phyloP scores from a whole-genome alignment of 371 early-diverging fungal genomes.

The Mucor plumbeus region DNA sequence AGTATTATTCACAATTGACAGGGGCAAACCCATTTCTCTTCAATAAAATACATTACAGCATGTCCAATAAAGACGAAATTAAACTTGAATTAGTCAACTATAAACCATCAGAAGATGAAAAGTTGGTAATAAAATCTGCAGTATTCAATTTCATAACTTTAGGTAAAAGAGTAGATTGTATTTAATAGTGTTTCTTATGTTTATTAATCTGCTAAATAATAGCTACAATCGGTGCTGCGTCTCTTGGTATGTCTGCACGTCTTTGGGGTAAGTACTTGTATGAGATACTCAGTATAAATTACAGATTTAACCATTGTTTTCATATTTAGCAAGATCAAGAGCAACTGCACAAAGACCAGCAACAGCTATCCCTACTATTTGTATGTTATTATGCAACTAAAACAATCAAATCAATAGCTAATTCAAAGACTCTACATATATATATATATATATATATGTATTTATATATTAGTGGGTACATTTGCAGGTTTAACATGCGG shows the following conservation, averaged over 20 bases:
- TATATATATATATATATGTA: no score
- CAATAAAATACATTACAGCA: background rate
- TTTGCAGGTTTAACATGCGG: slow-evolving; percentile 44
- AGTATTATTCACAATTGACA: background rate
- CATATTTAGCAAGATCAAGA: slow-evolving; percentile 23
- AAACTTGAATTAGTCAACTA: slow-evolving; percentile 37
- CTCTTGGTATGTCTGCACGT: slow-evolving; percentile 45
- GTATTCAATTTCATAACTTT: slow-evolving; percentile 42
- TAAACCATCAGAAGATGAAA: slow-evolving; percentile 37
- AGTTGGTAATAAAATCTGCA: slow-evolving; percentile 40
- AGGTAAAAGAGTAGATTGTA: slow-evolving; percentile 18
- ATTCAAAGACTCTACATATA: no score
- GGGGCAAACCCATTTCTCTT: background rate
- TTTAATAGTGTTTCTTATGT: no score
- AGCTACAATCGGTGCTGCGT: slow-evolving; percentile 48
- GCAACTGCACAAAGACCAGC: slow-evolving; percentile 21
- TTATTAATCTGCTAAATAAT: background rate
- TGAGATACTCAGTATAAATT: no score
- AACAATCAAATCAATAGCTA: background rate
- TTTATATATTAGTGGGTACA: slow-evolving; percentile 37
- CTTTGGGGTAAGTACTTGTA: slow-evolving; percentile 34
- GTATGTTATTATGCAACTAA: slow-evolving; percentile 25
- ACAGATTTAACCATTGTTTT: no score
- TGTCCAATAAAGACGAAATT: slow-evolving; percentile 35
- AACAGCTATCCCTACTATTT: slow-evolving; percentile 40